Evolutionary conservation across 441 rosid species (phyloP).

Genomic region (Erodium texanum): DNA sequence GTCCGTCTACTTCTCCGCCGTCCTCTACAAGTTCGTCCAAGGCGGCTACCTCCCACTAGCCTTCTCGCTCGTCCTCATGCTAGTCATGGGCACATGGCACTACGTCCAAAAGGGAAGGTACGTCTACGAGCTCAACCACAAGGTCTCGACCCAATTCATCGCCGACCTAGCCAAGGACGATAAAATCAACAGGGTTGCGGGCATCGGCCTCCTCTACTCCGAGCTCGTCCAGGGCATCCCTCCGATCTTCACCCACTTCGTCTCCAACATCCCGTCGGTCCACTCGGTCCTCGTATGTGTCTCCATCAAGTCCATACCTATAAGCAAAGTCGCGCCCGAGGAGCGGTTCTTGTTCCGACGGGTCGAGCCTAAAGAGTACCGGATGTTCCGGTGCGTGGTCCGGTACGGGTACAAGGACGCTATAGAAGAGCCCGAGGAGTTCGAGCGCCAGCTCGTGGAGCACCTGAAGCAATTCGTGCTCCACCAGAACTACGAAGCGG

Average conservation of each 20-base stretch:
- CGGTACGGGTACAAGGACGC: slow-evolving; percentile 63
- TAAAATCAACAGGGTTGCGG: slow-evolving; percentile 38
- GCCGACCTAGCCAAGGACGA: slow-evolving; percentile 35
- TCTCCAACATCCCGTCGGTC: slow-evolving; percentile 42
- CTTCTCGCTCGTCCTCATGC: slow-evolving; percentile 37
- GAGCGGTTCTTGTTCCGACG: slow-evolving; percentile 63
- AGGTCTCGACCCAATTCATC: slow-evolving; percentile 44
- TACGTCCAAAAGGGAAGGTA: slow-evolving; percentile 48
- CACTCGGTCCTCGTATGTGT: slow-evolving; percentile 62
- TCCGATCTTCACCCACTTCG: slow-evolving; percentile 54
- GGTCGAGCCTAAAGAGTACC: slow-evolving; percentile 46
- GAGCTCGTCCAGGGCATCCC: slow-evolving; percentile 79
- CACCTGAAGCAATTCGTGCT: slow-evolving; percentile 58
- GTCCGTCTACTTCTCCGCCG: slow-evolving; percentile 39
- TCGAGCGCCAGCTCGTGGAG: slow-evolving; percentile 50
- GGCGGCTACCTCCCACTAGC: slow-evolving; percentile 62
- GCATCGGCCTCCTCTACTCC: slow-evolving; percentile 56
- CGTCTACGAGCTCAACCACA: slow-evolving; percentile 51
- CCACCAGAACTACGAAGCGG: slow-evolving; percentile 32
- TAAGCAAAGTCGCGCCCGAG: slow-evolving; percentile 38
- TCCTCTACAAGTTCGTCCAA: slow-evolving; percentile 49
- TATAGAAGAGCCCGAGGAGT: slow-evolving; percentile 38
- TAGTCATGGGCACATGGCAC: slow-evolving; percentile 57
- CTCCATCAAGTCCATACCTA: slow-evolving; percentile 57
- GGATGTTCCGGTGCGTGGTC: slow-evolving; percentile 61